Evolutionary conservation across 805 yeast species (phyloP).

Genomic region (Candida rishiriensis): DNA sequence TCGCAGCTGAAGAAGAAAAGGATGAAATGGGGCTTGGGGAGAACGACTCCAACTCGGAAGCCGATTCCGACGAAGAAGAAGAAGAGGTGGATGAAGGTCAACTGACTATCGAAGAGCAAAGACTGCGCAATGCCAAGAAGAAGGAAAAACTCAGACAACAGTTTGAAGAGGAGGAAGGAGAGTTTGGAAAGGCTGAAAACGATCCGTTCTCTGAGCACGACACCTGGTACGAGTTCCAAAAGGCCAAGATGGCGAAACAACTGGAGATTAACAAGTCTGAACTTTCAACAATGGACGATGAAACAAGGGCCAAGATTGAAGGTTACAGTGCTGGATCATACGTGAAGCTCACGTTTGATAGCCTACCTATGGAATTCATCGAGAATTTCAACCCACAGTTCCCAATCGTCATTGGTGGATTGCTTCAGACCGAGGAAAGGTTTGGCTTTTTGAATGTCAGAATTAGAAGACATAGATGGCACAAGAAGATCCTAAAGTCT

Average conservation of each 20-base stretch:
- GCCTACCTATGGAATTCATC: slow-evolving; percentile 84
- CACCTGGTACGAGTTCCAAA: slow-evolving; percentile 96
- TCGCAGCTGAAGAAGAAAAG: slow-evolving; percentile 45
- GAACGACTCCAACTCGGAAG: slow-evolving; percentile 34
- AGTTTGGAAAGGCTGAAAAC: slow-evolving; percentile 74
- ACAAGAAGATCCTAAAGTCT: slow-evolving; percentile 88
- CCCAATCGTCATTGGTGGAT: slow-evolving; percentile 88
- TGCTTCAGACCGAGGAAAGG: slow-evolving; percentile 83
- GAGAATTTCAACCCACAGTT: slow-evolving; percentile 80
- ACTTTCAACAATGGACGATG: slow-evolving; percentile 65
- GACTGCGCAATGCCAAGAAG: slow-evolving; percentile 79
- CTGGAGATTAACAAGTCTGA: slow-evolving; percentile 87
- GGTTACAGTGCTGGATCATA: slow-evolving; percentile 93
- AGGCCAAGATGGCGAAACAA: slow-evolving; percentile 95
- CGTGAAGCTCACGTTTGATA: slow-evolving; percentile 80
- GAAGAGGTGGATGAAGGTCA: slow-evolving; percentile 37
- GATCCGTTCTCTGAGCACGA: slow-evolving; percentile 68
- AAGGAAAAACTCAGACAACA: slow-evolving; percentile 86
- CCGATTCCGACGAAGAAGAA: slow-evolving; percentile 40
- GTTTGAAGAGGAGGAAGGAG: slow-evolving; percentile 80
- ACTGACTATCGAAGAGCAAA: slow-evolving; percentile 64
- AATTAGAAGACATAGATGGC: slow-evolving; percentile 98
- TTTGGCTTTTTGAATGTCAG: slow-evolving; percentile 92
- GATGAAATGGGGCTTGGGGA: slow-evolving; percentile 34
- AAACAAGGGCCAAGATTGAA: slow-evolving; percentile 76